These are phyloP conservation scores for Blastobotrys capitulatus DNA, from an alignment of 1,139 yeast species.

Conservation along the genomic window DNA sequence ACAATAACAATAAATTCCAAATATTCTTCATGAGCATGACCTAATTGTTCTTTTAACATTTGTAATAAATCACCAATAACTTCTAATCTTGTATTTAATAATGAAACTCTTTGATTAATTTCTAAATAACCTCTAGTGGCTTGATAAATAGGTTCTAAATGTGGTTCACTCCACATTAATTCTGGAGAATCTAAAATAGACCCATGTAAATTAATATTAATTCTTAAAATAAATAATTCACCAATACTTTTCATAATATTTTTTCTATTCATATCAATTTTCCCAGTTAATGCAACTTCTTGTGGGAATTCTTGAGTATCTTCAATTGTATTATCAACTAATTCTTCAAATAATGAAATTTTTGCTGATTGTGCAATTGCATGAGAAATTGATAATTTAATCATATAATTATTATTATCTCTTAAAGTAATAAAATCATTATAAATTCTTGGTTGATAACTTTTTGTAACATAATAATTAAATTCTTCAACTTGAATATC, in stretches of 20 bases:
- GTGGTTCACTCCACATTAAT: slow-evolving; percentile 98
- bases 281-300: slow-evolving; percentile 90
- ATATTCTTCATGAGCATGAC: slow-evolving; percentile 82
- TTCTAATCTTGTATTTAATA: slow-evolving; percentile 84
- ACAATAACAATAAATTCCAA: slow-evolving; percentile 88
- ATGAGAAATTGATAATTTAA: slow-evolving; percentile 82
- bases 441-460: slow-evolving; percentile 91
- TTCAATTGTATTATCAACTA: slow-evolving; percentile 92
- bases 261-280: slow-evolving; percentile 87
- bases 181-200: slow-evolving; percentile 95
- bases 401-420: slow-evolving; percentile 87
- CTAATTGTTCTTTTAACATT: slow-evolving; percentile 94
- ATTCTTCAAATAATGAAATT: slow-evolving; percentile 88
- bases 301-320: slow-evolving; percentile 97
- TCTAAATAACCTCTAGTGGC: slow-evolving; percentile 94
- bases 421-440: slow-evolving; percentile 90
- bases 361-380: slow-evolving; percentile 92
- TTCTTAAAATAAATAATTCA: slow-evolving; percentile 83
- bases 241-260: slow-evolving; percentile 97
- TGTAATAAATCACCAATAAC: slow-evolving; percentile 89
- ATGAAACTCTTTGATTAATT: slow-evolving; percentile 84
- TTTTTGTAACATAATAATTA: slow-evolving; percentile 85
- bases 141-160: slow-evolving; percentile 91
- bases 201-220: slow-evolving; percentile 81
- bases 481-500: slow-evolving; percentile 93